Evolutionary conservation across 1,284 basidiomycete genomes (phyloP), one percentile per base, ranked within the genome.

Genomic region (Microbotryum saponariae): DNA sequence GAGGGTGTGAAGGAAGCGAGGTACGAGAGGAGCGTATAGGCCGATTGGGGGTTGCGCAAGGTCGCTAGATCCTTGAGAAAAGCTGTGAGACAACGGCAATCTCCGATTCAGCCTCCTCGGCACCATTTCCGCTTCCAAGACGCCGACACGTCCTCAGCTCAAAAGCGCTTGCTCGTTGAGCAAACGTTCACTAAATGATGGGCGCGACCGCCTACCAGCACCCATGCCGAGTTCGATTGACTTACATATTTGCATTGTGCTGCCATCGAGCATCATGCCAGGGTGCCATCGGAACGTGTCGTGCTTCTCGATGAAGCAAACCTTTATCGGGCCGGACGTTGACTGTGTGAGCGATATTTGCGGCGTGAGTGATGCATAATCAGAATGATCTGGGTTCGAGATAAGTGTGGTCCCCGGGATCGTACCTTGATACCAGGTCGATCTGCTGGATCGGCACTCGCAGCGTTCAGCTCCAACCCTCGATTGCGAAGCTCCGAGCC

Each of bases 11-110:
- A 65, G 54, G 77, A 78, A 62, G 82, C 80, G 50, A 84, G 76
- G 72, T 84, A 83, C 44, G 79, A 75, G 51, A 83, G 70, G 75
- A 84, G 84, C 18, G 82, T 82, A 67, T 82, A 78, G n/a, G 79
- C 77, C 14, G 82, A 83, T 58, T 77, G 74, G 14, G 82, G 82
- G 60, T 79, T 80, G 44, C 83, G 77, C 23, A 84, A 74, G 1
- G 82, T 84, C 2, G 81, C 82, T 3, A 83, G 76, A 70, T 84
- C 82, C 70, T 84, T 84, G 68, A 84, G 77, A 69, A 82, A 83
- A 73, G 79, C 82, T 63, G 63, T 68, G 66, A 70, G 62, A 58
- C 54, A 53, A 23, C 16, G 33, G 27, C 7, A 48, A 42, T 42
- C 4, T 42, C 37, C 37, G 37, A 12, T 42, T 42, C 37, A 42